Evolutionary conservation across 73 alveolate species (phyloP).

Genomic region (Stentor roeselii): DNA sequence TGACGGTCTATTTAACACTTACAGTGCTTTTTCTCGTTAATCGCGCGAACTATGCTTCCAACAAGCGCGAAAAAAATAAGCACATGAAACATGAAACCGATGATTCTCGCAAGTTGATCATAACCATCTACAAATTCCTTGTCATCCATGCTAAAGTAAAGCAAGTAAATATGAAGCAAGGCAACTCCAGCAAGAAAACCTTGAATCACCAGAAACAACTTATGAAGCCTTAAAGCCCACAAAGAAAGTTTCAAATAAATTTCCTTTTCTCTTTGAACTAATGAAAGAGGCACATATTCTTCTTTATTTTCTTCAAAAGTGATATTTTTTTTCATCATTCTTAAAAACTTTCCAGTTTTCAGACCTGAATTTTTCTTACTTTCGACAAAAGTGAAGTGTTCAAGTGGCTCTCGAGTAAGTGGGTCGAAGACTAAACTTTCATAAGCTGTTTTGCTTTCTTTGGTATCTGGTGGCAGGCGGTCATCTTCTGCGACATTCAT

Average conservation of each 20-base stretch:
- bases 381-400: conserved; percentile 2
- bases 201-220: neutral
- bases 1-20: neutral
- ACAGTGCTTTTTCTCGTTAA: conserved; percentile 9
- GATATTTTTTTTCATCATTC: neutral
- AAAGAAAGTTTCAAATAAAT: neutral
- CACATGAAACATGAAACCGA: neutral
- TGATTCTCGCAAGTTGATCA: conserved; percentile 9
- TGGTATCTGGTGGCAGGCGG: neutral
- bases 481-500: conserved; percentile 4
- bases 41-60: neutral
- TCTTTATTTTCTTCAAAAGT: neutral
- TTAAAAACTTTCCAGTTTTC: conserved; percentile 15
- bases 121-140: neutral
- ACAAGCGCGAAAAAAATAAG: neutral
- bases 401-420: conserved; percentile 8
- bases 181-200: neutral
- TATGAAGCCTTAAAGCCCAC: neutral
- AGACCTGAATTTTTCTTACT: neutral
- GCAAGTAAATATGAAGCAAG: conserved; percentile 6
- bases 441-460: neutral
- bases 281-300: neutral
- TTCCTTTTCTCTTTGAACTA: neutral
- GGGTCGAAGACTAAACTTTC: conserved; percentile 11
- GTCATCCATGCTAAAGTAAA: neutral